Conservation (phyloP, 106 monocot genomes). For the Iris macrosiphon region DNA sequence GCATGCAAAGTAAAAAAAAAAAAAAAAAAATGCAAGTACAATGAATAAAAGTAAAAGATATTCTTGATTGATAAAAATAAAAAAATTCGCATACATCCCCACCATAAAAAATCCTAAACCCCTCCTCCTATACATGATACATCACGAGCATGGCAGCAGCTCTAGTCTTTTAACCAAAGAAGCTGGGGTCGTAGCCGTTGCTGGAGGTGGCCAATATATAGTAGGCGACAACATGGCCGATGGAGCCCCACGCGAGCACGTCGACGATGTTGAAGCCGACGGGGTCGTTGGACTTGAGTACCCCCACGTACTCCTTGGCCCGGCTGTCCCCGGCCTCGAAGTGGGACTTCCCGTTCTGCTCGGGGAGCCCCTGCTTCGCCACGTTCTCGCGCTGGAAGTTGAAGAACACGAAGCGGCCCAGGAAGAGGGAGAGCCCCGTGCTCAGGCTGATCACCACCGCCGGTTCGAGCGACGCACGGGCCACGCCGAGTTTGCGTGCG, state of each 20-base stretch:
- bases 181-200: slow-evolving; percentile 90
- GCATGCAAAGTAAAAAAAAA: too few relatives aligned
- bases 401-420: slow-evolving; percentile 98
- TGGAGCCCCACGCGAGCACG: slow-evolving; percentile 90
- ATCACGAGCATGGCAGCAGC: not conserved
- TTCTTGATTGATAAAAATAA: too few relatives aligned
- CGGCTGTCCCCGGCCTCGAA: slow-evolving; percentile 89
- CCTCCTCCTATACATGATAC: too few relatives aligned
- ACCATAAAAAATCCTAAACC: too few relatives aligned
- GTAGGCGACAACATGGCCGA: slow-evolving; percentile 94
- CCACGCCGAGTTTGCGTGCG: not conserved
- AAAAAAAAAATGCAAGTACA: too few relatives aligned
- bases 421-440: slow-evolving; percentile 91
- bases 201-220: slow-evolving; percentile 91
- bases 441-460: slow-evolving; percentile 86
- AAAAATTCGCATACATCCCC: too few relatives aligned
- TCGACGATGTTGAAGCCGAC: slow-evolving; percentile 97
- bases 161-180: slow-evolving; percentile 46
- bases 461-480: slow-evolving; percentile 62
- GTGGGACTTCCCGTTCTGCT: slow-evolving; percentile 86
- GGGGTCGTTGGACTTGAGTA: slow-evolving; percentile 93
- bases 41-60: too few relatives aligned
- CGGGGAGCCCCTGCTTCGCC: slow-evolving; percentile 87
- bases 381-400: slow-evolving; percentile 99
- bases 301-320: slow-evolving; percentile 60